Conservation (phyloP, 2,329 filamentous ascomycete genomes). For the Penicillium paneum region DNA sequence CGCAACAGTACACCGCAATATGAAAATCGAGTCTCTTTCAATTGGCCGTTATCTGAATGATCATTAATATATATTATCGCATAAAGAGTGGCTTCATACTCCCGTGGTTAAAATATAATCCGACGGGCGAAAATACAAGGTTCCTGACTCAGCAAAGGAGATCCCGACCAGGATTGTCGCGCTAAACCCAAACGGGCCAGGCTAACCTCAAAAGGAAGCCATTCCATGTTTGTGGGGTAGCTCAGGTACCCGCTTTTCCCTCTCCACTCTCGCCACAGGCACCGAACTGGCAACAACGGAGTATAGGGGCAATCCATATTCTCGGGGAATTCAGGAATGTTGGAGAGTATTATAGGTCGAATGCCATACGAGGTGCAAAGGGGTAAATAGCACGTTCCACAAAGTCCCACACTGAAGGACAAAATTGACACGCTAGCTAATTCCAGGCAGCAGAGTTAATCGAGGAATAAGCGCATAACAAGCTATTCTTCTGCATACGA, state of each 20-base stretch:
- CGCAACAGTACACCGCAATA: not conserved
- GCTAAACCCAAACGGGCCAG: not conserved
- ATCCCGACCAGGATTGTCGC: not conserved
- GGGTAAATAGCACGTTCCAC: not conserved
- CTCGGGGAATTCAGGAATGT: not conserved
- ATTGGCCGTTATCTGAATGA: too few relatives aligned
- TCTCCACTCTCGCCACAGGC: not conserved
- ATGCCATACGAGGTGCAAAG: not conserved
- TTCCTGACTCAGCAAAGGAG: not conserved
- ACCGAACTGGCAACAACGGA: too few relatives aligned
- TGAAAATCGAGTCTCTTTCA: not conserved
- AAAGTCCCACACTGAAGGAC: not conserved
- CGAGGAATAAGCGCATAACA: not conserved
- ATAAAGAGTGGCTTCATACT: not conserved
- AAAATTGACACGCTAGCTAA: not conserved
- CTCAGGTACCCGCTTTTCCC: not conserved
- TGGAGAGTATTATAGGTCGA: not conserved
- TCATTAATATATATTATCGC: too few relatives aligned
- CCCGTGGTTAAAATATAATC: too few relatives aligned
- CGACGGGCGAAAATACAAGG: too few relatives aligned
- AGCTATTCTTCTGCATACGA: too few relatives aligned
- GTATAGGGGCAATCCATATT: not conserved
- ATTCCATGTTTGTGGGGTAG: not conserved
- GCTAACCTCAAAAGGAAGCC: not conserved
- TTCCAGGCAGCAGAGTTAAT: conserved; percentile 2